Conservation (phyloP, 306 rosid genomes). For the Cicer yamashitae region DNA sequence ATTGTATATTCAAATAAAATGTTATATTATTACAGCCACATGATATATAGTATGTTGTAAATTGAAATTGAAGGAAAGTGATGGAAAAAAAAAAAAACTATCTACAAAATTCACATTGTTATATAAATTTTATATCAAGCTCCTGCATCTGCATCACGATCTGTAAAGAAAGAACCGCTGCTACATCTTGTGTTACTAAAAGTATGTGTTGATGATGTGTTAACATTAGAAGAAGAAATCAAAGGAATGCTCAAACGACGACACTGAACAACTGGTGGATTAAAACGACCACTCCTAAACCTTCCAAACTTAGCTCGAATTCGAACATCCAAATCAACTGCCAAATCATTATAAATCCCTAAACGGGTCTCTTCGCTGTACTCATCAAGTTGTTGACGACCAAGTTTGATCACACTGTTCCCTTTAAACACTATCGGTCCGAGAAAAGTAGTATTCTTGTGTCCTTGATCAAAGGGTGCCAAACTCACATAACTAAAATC, state of each 20-base stretch:
- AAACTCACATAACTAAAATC: neutral
- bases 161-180: slow-evolving; percentile 29
- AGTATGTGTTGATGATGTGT: neutral
- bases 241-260: slow-evolving; percentile 41
- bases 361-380: slow-evolving; percentile 35
- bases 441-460: slow-evolving; percentile 46
- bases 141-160: slow-evolving; percentile 14
- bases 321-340: slow-evolving; percentile 43
- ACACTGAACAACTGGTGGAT: slow-evolving; percentile 44
- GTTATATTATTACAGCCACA: too few species aligned
- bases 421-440: slow-evolving; percentile 39
- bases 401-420: neutral
- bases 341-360: slow-evolving; percentile 30
- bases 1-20: too few species aligned
- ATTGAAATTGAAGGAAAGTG: too few species aligned
- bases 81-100: too few species aligned
- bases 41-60: too few species aligned
- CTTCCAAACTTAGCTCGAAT: slow-evolving; percentile 17
- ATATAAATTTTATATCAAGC: neutral
- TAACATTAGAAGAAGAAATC: slow-evolving; percentile 9
- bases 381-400: slow-evolving; percentile 39
- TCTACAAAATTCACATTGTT: neutral
- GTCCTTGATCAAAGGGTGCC: slow-evolving; percentile 50
- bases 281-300: neutral
- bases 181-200: slow-evolving; percentile 39